Evolutionary conservation across 768 basidiomycete genomes (phyloP).

Genomic region (Terana coerulea): DNA sequence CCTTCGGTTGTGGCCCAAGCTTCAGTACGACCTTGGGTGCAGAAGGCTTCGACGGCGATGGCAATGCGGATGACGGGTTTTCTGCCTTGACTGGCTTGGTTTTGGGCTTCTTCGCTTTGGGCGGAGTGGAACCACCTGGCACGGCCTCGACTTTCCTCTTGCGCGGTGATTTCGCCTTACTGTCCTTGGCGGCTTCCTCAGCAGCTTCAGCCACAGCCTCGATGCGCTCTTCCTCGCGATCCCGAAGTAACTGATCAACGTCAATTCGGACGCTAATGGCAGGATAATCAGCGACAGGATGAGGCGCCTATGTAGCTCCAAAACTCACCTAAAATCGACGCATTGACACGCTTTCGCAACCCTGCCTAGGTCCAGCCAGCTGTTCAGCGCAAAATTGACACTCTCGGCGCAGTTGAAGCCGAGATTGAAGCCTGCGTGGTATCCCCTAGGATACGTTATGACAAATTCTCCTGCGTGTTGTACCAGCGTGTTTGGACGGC

Average conservation of each 20-base stretch:
- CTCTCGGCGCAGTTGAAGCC: conserved; percentile 97
- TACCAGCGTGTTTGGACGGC: conserved; percentile 80
- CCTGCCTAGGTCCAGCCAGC: conserved; percentile 88
- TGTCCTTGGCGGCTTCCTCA: conserved; percentile 10
- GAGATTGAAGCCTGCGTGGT: conserved; percentile 96
- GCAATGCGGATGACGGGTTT: conserved; percentile 18
- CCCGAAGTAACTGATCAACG: conserved; percentile 77
- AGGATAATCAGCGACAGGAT: neutral
- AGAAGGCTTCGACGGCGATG: conserved; percentile 7
- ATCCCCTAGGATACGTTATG: conserved; percentile 91
- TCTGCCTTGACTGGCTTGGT: conserved; percentile 29
- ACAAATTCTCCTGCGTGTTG: conserved; percentile 96
- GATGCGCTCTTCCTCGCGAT: conserved; percentile 51
- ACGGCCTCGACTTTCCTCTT: conserved; percentile 42
- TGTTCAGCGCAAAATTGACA: conserved; percentile 94
- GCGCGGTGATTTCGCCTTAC: conserved; percentile 17
- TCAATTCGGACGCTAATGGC: conserved; percentile 92
- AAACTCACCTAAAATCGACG: conserved; percentile 63
- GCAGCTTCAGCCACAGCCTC: conserved; percentile 21
- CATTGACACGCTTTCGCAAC: conserved; percentile 75
- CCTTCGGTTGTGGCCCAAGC: conserved; percentile 58
- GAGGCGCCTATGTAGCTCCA: too few species aligned
- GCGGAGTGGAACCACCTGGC: conserved; percentile 30
- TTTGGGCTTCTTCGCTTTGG: conserved; percentile 49
- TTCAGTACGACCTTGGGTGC: conserved; percentile 56